phyloP scores from a whole-genome alignment of 1,284 basidiomycete genomes.

The Fomitopsis schrenkii region DNA sequence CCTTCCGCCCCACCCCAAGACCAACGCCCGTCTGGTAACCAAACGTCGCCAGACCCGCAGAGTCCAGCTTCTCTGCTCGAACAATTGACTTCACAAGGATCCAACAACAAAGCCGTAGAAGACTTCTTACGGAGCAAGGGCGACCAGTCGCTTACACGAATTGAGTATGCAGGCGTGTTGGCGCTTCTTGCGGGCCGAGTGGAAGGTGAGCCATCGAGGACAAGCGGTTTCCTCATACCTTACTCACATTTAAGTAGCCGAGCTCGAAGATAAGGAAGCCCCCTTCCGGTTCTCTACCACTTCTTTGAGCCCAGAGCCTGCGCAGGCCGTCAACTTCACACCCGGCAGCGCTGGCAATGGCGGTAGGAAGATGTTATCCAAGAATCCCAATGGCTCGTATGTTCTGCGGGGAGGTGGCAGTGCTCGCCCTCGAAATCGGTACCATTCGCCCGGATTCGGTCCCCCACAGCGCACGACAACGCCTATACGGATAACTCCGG shows the following conservation, averaged over 20 bases:
- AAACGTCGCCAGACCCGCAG: not conserved
- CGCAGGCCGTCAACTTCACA: conserved; percentile 30
- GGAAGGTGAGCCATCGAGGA: conserved; percentile 26
- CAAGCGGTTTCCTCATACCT: not conserved
- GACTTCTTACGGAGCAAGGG: conserved; percentile 22
- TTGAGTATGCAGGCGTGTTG: conserved; percentile 53
- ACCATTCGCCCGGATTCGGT: conserved; percentile 64
- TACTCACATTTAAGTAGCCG: conserved; percentile 6
- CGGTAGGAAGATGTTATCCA: conserved; percentile 49
- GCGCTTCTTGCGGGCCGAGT: conserved; percentile 43
- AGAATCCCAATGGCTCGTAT: conserved; percentile 68
- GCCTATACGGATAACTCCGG: conserved; percentile 35
- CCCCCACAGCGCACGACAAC: conserved; percentile 38
- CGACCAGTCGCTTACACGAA: conserved; percentile 28
- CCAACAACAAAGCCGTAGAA: conserved; percentile 16
- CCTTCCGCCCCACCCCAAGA: not conserved
- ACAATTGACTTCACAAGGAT: not conserved
- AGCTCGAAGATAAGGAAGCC: conserved; percentile 32
- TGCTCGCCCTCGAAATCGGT: conserved; percentile 59
- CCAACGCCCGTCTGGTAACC: not conserved
- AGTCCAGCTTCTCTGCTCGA: not conserved
- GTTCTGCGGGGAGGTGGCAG: conserved; percentile 68
- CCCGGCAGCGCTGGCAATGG: conserved; percentile 14
- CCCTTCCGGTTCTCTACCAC: conserved; percentile 58
- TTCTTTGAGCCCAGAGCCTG: conserved; percentile 39